A percentile compares a stretch with the other conserved stretches of the same genome.
Conservation (phyloP, 768 basidiomycete species). For the Rhizopogon vesiculosus region DNA sequence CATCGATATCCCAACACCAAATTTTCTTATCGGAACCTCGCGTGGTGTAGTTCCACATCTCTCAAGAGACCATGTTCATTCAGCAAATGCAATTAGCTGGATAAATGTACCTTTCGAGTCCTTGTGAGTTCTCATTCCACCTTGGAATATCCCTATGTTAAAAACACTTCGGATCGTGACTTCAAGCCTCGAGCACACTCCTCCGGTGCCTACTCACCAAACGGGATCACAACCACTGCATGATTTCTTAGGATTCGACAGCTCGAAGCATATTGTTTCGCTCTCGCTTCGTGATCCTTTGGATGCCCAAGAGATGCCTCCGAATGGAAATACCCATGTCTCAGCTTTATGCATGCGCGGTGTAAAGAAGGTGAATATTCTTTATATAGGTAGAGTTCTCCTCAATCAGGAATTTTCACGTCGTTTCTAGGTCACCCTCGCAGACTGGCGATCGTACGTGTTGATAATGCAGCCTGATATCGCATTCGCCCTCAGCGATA, state of each 20-base stretch:
- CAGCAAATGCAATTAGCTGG: slow-evolving; percentile 51
- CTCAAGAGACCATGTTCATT: slow-evolving; percentile 52
- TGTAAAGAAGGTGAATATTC: slow-evolving; percentile 56
- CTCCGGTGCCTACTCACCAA: slow-evolving; percentile 64
- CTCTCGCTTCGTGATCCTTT: slow-evolving; percentile 63
- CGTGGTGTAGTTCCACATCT: slow-evolving; percentile 75
- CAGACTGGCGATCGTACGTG: slow-evolving; percentile 53
- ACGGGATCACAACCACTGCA: slow-evolving; percentile 54
- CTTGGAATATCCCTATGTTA: not conserved
- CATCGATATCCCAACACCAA: slow-evolving; percentile 54
- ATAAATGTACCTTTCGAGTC: slow-evolving; percentile 73
- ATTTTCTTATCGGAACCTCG: slow-evolving; percentile 56
- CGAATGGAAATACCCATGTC: slow-evolving; percentile 59
- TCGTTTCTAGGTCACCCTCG: slow-evolving; percentile 43
- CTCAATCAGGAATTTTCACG: not conserved
- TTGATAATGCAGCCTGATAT: slow-evolving; percentile 60
- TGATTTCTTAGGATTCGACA: slow-evolving; percentile 53
- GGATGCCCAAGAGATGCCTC: slow-evolving; percentile 63
- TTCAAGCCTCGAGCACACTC: slow-evolving; percentile 57
- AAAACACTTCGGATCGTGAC: not conserved
- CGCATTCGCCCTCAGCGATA: slow-evolving; percentile 67
- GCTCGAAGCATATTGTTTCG: slow-evolving; percentile 45
- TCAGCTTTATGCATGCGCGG: slow-evolving; percentile 61
- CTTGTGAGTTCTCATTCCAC: slow-evolving; percentile 53
- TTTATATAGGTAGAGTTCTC: not conserved